These are phyloP conservation scores for Arachnomyces sp. DNA, from an alignment of 2,329 filamentous ascomycete species.

Conservation along the genomic window DNA sequence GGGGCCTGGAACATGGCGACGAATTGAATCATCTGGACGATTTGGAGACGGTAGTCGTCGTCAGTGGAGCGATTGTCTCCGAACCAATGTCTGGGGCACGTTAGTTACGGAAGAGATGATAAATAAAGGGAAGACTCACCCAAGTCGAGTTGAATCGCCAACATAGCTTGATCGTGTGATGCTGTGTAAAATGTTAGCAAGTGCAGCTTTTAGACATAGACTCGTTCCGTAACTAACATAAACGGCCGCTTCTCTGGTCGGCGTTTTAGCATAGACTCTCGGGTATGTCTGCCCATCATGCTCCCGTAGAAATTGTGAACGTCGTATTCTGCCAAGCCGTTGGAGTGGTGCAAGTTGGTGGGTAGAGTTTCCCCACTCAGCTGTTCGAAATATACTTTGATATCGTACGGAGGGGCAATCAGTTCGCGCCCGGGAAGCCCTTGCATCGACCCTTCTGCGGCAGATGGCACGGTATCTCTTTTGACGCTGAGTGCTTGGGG, in stretches of 20 bases:
- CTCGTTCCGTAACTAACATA: too few relatives aligned
- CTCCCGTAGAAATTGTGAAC: slow-evolving; percentile 70
- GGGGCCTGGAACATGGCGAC: too few relatives aligned
- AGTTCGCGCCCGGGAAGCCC: too few relatives aligned
- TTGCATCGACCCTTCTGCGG: too few relatives aligned
- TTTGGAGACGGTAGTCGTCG: too few relatives aligned
- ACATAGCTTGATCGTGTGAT: slow-evolving; percentile 70
- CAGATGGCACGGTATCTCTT: too few relatives aligned
- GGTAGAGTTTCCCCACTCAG: slow-evolving; percentile 52
- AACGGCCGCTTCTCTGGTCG: slow-evolving; percentile 58
- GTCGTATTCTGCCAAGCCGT: slow-evolving; percentile 61
- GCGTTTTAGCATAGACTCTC: slow-evolving; percentile 57
- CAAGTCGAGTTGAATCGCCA: slow-evolving; percentile 51
- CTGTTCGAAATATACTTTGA: slow-evolving; percentile 52
- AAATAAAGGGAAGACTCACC: slow-evolving; percentile 35
- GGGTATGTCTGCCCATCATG: slow-evolving; percentile 63
- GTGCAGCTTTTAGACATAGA: too few relatives aligned
- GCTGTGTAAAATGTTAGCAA: slow-evolving; percentile 65
- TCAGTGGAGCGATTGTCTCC: too few relatives aligned
- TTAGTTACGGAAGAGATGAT: slow-evolving; percentile 33
- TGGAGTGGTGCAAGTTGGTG: slow-evolving; percentile 56
- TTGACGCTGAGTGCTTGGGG: slow-evolving; percentile 30
- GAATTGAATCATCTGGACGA: too few relatives aligned
- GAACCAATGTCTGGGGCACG: slow-evolving; percentile 36
- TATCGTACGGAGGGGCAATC: slow-evolving; percentile 56